Percentiles rank a stretch among this genome's conserved stretches.
phyloP scores from a whole-genome alignment of 345 rosid species.

The Arabis alpina region DNA sequence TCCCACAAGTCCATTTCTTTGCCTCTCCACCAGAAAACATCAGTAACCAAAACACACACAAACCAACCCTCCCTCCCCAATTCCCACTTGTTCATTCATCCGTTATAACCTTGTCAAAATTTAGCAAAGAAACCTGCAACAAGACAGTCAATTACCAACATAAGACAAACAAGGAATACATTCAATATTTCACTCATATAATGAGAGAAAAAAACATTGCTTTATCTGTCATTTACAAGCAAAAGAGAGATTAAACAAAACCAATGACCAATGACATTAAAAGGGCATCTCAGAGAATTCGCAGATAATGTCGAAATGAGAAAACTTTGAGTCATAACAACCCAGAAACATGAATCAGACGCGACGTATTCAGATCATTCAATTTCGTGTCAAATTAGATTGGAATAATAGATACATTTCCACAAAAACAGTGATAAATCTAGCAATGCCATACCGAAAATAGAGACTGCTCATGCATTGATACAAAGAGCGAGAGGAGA shows the following conservation, averaged over 20 bases:
- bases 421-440: slow-evolving; percentile 6
- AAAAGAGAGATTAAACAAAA: neutral
- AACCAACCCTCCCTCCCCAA: slow-evolving; percentile 27
- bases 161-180: no score
- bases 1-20: slow-evolving; percentile 73
- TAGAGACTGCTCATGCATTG: neutral
- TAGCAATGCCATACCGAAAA: neutral
- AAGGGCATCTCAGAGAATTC: slow-evolving; percentile 11
- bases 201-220: neutral
- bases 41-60: slow-evolving; percentile 31
- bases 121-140: slow-evolving; percentile 23
- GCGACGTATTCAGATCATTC: slow-evolving; percentile 28
- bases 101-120: slow-evolving; percentile 30
- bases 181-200: neutral
- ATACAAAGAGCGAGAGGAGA: neutral
- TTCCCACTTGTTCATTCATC: slow-evolving; percentile 36
- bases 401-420: neutral
- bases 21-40: slow-evolving; percentile 59
- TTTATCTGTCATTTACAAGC: slow-evolving; percentile 7
- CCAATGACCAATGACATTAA: slow-evolving; percentile 7
- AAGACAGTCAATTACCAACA: neutral
- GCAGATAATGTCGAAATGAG: neutral
- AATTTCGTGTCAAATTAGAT: slow-evolving; percentile 19
- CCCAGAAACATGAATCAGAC: neutral
- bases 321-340: slow-evolving; percentile 15